Evolutionary conservation across 257 asterid species (phyloP).

Genomic region (Solanum commersonii): DNA sequence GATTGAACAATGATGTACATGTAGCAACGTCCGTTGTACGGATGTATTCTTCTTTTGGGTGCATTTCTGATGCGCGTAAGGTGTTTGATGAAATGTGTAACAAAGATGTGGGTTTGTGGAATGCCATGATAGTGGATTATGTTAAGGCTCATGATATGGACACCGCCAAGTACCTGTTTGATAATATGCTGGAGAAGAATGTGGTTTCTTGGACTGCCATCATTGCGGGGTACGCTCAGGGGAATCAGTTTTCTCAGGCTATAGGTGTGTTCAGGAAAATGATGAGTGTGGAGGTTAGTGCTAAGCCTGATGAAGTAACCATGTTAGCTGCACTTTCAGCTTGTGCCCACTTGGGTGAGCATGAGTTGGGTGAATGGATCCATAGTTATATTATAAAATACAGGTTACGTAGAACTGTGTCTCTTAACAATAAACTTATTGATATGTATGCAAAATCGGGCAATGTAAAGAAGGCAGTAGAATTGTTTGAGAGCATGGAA

Average conservation of each 20-base stretch:
- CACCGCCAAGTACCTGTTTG: not conserved
- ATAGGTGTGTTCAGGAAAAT: not conserved
- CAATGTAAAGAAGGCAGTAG: not conserved
- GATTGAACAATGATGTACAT: not conserved
- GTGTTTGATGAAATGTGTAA: not conserved
- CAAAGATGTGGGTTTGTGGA: not conserved
- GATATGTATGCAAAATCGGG: conserved; percentile 11
- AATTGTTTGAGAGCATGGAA: conserved; percentile 6
- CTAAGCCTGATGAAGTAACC: conserved; percentile 4
- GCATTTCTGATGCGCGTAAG: conserved; percentile 1
- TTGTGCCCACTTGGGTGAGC: conserved; percentile 12
- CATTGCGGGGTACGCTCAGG: not conserved
- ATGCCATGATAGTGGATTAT: not conserved
- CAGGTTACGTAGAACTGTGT: not conserved
- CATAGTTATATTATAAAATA: not conserved
- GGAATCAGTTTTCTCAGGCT: not conserved
- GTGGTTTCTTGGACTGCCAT: conserved; percentile 11
- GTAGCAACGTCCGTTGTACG: not conserved
- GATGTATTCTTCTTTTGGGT: not conserved
- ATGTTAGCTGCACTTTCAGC: conserved; percentile 8
- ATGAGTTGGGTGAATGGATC: conserved; percentile 1
- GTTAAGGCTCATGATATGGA: conserved; percentile 5
- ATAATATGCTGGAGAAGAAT: not conserved
- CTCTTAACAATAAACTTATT: conserved; percentile 6
- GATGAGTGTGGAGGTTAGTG: not conserved